Evolutionary conservation across 768 basidiomycete genomes (phyloP).

Genomic region (Fomitopsis serialis): DNA sequence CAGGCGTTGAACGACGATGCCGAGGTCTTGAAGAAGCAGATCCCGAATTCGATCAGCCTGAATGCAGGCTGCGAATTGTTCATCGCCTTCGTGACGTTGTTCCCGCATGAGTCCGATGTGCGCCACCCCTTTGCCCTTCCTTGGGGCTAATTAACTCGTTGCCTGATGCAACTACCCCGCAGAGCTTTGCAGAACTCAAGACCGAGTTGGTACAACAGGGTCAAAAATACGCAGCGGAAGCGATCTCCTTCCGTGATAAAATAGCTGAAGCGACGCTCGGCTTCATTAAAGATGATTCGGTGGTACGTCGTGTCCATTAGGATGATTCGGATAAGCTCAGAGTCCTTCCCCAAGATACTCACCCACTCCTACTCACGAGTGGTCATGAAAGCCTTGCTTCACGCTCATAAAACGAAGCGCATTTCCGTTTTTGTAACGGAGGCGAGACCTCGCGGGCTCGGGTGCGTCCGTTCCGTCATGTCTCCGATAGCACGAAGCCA

Average conservation of each 20-base stretch:
- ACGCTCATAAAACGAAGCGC: conserved; percentile 86
- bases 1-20: conserved; percentile 77
- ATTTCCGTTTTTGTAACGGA: conserved; percentile 98
- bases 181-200: conserved; percentile 86
- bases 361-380: conserved; percentile 97
- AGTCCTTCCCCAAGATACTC: conserved; percentile 59
- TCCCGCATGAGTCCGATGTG: conserved; percentile 78
- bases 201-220: conserved; percentile 79
- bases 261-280: conserved; percentile 86
- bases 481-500: conserved; percentile 5
- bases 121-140: conserved; percentile 25
- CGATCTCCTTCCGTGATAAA: conserved; percentile 80
- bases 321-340: conserved; percentile 13
- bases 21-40: conserved; percentile 50
- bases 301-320: conserved; percentile 39
- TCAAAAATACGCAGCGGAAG: conserved; percentile 68
- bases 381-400: conserved; percentile 86
- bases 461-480: conserved; percentile 44
- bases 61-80: conserved; percentile 90
- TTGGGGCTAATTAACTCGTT: background rate
- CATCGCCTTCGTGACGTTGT: conserved; percentile 81
- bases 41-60: conserved; percentile 75
- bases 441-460: conserved; percentile 83
- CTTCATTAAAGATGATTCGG: conserved; percentile 94
- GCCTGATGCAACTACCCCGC: conserved; percentile 8